Conservation (phyloP, 1,139 yeast genomes). For the Hemisphaericaspora xylofermentans region DNA sequence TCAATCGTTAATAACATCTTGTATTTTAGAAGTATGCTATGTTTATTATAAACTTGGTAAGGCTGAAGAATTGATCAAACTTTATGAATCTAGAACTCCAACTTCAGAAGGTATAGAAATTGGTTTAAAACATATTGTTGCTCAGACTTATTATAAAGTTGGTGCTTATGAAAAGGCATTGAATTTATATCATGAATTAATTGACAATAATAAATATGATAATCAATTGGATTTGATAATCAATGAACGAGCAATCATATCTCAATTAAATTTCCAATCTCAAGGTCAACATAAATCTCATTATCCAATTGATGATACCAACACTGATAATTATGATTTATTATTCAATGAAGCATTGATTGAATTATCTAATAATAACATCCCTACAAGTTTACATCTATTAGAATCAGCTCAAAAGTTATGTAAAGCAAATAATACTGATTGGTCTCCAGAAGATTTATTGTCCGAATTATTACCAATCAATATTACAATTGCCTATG, state of each 20-base stretch:
- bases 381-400: slow-evolving; percentile 41
- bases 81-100: slow-evolving; percentile 29
- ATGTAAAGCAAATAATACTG: slow-evolving; percentile 42
- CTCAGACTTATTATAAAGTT: slow-evolving; percentile 72
- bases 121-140: slow-evolving; percentile 72
- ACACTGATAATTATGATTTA: slow-evolving; percentile 33
- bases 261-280: slow-evolving; percentile 42
- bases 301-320: slow-evolving; percentile 7
- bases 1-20: slow-evolving; percentile 29
- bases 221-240: slow-evolving; percentile 58
- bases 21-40: slow-evolving; percentile 64
- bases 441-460: slow-evolving; percentile 37
- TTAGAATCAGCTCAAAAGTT: slow-evolving; percentile 52
- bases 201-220: slow-evolving; percentile 40
- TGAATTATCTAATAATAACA: slow-evolving; percentile 45
- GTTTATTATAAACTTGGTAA: slow-evolving; percentile 66
- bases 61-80: slow-evolving; percentile 37
- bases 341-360: slow-evolving; percentile 69
- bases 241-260: slow-evolving; percentile 67
- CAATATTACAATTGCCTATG: slow-evolving; percentile 66
- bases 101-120: slow-evolving; percentile 22
- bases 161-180: slow-evolving; percentile 61
- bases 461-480: slow-evolving; percentile 60
- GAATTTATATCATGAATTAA: slow-evolving; percentile 51
- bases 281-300: slow-evolving; percentile 8